Base-by-base conservation (phyloP, 352 stramenopile species). In the Phytopythium chamaehyphon region DNA sequence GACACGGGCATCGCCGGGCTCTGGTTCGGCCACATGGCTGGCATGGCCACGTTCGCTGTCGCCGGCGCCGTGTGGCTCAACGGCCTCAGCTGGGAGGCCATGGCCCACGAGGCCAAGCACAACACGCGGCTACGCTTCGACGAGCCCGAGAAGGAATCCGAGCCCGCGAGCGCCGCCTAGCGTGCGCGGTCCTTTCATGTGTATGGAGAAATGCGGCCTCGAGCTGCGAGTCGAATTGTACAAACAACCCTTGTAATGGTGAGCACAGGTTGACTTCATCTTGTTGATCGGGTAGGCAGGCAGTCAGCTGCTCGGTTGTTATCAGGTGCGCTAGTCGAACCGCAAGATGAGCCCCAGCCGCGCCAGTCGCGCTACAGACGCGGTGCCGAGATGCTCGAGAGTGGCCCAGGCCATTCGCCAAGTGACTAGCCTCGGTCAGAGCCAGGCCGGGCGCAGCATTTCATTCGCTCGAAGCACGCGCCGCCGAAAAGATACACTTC, bases 1-100 rank as follows among this genome's bases (percentile, higher is more conserved):
- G 51, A 73, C 9, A 38, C 55, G 4, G 74, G 77, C 3, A 68
- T 80, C 53, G 42, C 66, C 1, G 80, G 80, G 0, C 52, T 90
- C 8, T 88, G 76, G 76, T 54, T 64, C 31, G 80, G 80, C 0
- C 66, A 86, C 22, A 70, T 84, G 52, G 51, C 68, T 21, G 76
- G 74, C n/a, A 64, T 71, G 6, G 18, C 74, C 4, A 31, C 69
- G 15, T 85, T 72, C 24, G 57, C 55, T 1, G 39, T 83, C 16
- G 71, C 60, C n/a, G 62, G 66, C 4, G 35, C 66, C 23, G 45
- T 69, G 0, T 85, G 69, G 64, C 44, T 90, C 37, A 61, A 52
- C 21, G 55, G 62, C 14, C 62, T 78, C 12, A 78, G 76, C 52
- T 90, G 78, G 78, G 52, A 71, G 8, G 47, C 61, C 18, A 74